A percentile compares a stretch with the other conserved stretches of the same genome.
Conservation (phyloP, 2,329 filamentous ascomycete species). For the Coniochaeta sp. region DNA sequence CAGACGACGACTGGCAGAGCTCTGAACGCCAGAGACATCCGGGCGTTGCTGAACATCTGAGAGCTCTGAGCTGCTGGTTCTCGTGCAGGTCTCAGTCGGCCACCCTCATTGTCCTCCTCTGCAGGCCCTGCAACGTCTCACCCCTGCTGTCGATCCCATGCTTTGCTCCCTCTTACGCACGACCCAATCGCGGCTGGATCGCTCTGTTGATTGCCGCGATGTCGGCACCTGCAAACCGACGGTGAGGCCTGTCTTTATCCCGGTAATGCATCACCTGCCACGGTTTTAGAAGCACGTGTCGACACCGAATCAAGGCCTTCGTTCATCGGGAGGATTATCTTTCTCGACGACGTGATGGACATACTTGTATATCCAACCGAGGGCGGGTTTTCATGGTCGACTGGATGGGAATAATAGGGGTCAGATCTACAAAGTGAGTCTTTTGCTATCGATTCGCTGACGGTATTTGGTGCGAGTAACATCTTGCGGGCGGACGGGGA, state of each 20-base stretch:
- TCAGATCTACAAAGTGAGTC: not conserved
- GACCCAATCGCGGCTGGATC: not conserved
- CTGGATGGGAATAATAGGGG: not conserved
- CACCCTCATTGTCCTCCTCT: not conserved
- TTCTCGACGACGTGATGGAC: too few species aligned
- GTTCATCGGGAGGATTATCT: not conserved
- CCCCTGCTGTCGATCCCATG: not conserved
- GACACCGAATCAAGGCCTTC: not conserved
- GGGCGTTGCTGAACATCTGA: not conserved
- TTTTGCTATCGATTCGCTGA: not conserved
- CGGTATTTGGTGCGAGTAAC: not conserved
- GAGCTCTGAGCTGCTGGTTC: not conserved
- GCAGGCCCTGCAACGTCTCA: conserved; percentile 1
- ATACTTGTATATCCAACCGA: too few species aligned
- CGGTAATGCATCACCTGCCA: not conserved
- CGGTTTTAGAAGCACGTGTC: not conserved
- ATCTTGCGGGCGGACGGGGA: conserved; percentile 2
- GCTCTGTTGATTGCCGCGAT: not conserved
- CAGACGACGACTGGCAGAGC: too few species aligned
- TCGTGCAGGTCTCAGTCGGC: conserved; percentile 1
- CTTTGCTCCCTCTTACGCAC: not conserved
- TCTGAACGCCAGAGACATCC: not conserved
- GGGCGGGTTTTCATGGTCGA: not conserved
- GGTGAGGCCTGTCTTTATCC: not conserved
- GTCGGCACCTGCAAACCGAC: not conserved